Conservation (phyloP, 2,329 filamentous ascomycete species). For the Orbilia oligospora region DNA sequence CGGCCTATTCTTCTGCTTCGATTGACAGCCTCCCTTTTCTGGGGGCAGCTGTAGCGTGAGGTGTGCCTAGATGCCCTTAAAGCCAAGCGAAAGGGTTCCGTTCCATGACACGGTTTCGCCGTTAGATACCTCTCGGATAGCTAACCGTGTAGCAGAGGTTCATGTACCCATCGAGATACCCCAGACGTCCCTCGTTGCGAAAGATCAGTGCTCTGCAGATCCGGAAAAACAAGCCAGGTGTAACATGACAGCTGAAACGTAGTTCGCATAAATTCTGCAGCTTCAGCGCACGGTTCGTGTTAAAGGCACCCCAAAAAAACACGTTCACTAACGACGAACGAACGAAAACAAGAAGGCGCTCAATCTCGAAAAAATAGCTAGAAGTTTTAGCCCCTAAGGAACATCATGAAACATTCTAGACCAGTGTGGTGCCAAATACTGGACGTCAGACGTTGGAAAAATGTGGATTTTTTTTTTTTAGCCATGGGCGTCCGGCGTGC, state of each 20-base stretch:
- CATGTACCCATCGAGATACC: constrained; percentile 7
- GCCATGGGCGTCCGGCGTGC: constrained; percentile 25
- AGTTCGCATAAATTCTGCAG: constrained; percentile 59
- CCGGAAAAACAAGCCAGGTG: constrained; percentile 24
- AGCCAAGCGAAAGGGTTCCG: neutral
- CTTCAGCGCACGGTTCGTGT: constrained; percentile 58
- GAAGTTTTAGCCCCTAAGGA: constrained; percentile 4
- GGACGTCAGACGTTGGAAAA: constrained; percentile 26
- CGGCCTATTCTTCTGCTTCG: neutral
- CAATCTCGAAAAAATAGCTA: neutral
- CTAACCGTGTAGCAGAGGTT: constrained; percentile 3
- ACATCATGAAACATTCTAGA: constrained; percentile 58
- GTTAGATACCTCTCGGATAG: constrained; percentile 3
- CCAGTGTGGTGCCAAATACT: constrained; percentile 21
- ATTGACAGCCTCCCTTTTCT: neutral
- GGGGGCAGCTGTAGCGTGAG: neutral
- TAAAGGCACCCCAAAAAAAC: neutral
- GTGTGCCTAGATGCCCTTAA: neutral
- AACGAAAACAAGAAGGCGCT: neutral
- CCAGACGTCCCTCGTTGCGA: neutral
- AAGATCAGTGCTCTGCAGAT: constrained; percentile 12
- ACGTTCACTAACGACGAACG: neutral
- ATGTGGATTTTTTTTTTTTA: neutral
- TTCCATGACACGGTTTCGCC: constrained; percentile 9
- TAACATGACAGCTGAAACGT: constrained; percentile 57